Conservation (phyloP, 495 filamentous ascomycete species). For the Aspergillus avenaceus region DNA sequence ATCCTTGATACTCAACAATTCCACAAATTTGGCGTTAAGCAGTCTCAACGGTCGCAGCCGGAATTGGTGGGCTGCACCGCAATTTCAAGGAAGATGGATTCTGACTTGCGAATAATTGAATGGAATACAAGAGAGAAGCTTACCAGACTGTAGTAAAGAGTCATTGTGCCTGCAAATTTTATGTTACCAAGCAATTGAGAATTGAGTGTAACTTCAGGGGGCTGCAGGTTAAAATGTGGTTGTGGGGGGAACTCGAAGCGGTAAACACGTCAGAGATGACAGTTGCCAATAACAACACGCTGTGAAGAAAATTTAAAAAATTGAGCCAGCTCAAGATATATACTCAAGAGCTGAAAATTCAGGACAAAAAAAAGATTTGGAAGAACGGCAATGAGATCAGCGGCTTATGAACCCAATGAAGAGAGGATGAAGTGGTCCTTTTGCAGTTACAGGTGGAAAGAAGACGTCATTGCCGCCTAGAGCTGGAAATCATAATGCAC, state of each 20-base stretch:
- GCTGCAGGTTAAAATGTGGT: constrained; percentile 6
- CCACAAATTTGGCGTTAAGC: not conserved
- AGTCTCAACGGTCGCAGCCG: not conserved
- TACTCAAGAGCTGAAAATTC: not conserved
- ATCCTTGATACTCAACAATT: not conserved
- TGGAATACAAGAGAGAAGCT: constrained; percentile 27
- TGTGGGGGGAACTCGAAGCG: constrained; percentile 2
- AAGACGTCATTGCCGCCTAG: constrained; percentile 35
- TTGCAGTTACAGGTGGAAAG: constrained; percentile 15
- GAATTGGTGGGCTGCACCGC: constrained; percentile 7
- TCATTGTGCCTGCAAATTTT: constrained; percentile 61
- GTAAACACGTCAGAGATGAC: constrained; percentile 17
- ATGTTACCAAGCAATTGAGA: constrained; percentile 2
- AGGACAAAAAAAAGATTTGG: not conserved
- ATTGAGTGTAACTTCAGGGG: constrained; percentile 8
- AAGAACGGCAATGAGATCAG: constrained; percentile 1
- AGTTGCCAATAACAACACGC: not conserved
- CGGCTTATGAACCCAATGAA: not conserved
- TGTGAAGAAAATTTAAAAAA: not conserved
- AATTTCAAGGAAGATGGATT: not conserved
- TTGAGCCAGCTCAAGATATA: constrained; percentile 6
- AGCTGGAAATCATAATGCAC: constrained; percentile 13
- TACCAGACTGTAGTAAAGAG: constrained; percentile 98
- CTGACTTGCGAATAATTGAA: not conserved
- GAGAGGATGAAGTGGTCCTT: constrained; percentile 28